Evolutionary conservation across 2,329 filamentous ascomycete species (phyloP).

Genomic region (Rosellinia necatrix): DNA sequence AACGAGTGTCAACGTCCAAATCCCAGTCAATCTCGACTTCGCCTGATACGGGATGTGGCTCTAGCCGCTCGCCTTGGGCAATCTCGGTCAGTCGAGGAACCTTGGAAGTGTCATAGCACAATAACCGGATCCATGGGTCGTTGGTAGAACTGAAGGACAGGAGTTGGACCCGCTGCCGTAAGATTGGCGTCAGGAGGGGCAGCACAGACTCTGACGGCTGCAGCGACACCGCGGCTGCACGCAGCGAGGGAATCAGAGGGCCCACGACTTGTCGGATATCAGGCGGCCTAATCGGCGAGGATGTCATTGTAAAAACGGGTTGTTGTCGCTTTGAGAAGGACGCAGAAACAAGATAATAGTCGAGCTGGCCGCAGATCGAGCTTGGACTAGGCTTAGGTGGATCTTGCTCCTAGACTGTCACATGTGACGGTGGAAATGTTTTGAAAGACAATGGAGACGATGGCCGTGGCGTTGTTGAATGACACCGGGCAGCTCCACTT

Average conservation of each 20-base stretch:
- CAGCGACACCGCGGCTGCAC: constrained; percentile 61
- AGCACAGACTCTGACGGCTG: constrained; percentile 61
- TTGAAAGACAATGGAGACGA: neutral
- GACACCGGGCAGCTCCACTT: constrained; percentile 4
- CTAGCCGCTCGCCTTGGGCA: constrained; percentile 65
- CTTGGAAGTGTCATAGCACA: constrained; percentile 68
- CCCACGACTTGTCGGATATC: constrained; percentile 55
- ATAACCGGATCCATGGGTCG: constrained; percentile 74
- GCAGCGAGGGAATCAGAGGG: constrained; percentile 63
- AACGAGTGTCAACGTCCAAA: constrained; percentile 65
- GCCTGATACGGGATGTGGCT: constrained; percentile 81
- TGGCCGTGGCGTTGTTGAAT: neutral
- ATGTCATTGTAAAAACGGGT: constrained; percentile 33
- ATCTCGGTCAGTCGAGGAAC: constrained; percentile 63
- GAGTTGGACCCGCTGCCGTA: constrained; percentile 68
- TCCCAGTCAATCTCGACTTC: constrained; percentile 77
- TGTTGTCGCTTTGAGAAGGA: neutral
- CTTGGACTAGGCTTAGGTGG: constrained; percentile 12
- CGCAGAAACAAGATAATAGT: neutral
- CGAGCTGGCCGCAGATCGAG: neutral
- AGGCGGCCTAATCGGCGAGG: constrained; percentile 47
- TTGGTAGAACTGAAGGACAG: constrained; percentile 59
- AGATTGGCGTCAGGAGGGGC: constrained; percentile 66
- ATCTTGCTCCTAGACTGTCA: constrained; percentile 21
- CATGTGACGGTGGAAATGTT: constrained; percentile 19